Conservation (phyloP, 179 eudicot genomes). For the Corrigiola litoralis region DNA sequence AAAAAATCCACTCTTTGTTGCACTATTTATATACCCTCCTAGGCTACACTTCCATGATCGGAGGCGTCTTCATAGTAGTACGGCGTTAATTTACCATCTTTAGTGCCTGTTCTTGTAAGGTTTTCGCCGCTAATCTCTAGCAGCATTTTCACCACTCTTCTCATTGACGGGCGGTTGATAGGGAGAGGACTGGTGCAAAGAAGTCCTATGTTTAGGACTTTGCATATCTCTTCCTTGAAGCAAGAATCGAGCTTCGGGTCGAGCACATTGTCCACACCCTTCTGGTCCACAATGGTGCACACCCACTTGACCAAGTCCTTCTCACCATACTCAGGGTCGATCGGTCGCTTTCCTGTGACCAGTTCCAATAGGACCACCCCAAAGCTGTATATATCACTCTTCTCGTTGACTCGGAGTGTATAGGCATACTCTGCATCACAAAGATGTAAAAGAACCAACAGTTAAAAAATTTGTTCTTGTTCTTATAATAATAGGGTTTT, state of each 20-base stretch:
- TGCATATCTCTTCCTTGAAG: slow-evolving; percentile 67
- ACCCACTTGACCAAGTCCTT: slow-evolving; percentile 92
- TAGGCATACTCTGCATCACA: slow-evolving; percentile 70
- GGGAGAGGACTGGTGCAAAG: slow-evolving; percentile 86
- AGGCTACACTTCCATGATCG: slow-evolving; percentile 65
- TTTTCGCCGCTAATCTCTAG: slow-evolving; percentile 52
- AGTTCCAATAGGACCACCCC: slow-evolving; percentile 79
- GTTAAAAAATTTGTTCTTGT: neutral
- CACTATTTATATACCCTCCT: slow-evolving; percentile 13
- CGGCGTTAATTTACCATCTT: slow-evolving; percentile 76
- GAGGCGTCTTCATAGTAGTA: slow-evolving; percentile 83
- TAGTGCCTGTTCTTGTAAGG: slow-evolving; percentile 26
- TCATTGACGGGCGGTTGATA: slow-evolving; percentile 79
- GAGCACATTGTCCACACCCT: slow-evolving; percentile 59
- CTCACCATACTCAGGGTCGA: slow-evolving; percentile 72
- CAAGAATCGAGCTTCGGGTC: slow-evolving; percentile 65
- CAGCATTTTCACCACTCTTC: slow-evolving; percentile 77
- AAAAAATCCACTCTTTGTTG: slow-evolving; percentile 5
- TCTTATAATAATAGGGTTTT: neutral
- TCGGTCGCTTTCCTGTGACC: slow-evolving; percentile 66
- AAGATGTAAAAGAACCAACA: neutral
- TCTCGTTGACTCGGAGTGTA: slow-evolving; percentile 76
- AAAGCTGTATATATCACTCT: slow-evolving; percentile 82
- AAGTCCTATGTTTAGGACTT: slow-evolving; percentile 68
- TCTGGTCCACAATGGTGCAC: slow-evolving; percentile 62